Base-by-base conservation (phyloP, 2,329 filamentous ascomycete species). In the Trichoderma sp. region DNA sequence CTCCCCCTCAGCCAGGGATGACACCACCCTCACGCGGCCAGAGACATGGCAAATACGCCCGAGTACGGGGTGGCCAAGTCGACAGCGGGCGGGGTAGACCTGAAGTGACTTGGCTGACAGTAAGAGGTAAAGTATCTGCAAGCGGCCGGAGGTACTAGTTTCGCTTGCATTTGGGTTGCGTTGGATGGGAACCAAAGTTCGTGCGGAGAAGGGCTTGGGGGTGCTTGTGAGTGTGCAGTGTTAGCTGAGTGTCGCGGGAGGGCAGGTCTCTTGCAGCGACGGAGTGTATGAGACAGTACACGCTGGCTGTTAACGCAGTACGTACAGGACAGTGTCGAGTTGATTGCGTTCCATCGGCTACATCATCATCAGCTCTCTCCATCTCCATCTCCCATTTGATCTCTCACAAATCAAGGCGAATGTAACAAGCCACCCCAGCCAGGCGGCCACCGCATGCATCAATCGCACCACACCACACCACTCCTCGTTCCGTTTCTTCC, bases 21-120 rank as follows among this genome's bases (percentile, higher is more conserved):
- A 73, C 69, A 73, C 69, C 69, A 73, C 69, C 69, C 71, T 74
- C 71, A 74, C 71, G 60, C 69, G 62, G 73, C 35, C 66, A 75
- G n/a, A 38, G 45, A 5, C 35, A 27, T 60, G 65, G 73, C 35
- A 64, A 64, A 50, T 35, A 53, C 69, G 69, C 59, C 69, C 38
- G 59, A 62, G 67, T 50, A 64, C 56, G 29, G 29, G 16, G 33
- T 3, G 68, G 31, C 16, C 33, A 73, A 72, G 56, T 60, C n/a
- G 53, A 38, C 56, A 9, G n/a, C 64, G 53, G 56, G 71, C 71
- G 71, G 71, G 71, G 71, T 50, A 45, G 63, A 27, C 33, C 2
- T 14, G 24, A 14, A 66, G 62, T 31, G 31, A 74, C 63, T 3
- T 59, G 8, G 50, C 16, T n/a, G 31, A 24, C 21, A 67, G 16